Base-by-base conservation (phyloP, 108 stramenopile genomes). In the Skeletonema grethae region DNA sequence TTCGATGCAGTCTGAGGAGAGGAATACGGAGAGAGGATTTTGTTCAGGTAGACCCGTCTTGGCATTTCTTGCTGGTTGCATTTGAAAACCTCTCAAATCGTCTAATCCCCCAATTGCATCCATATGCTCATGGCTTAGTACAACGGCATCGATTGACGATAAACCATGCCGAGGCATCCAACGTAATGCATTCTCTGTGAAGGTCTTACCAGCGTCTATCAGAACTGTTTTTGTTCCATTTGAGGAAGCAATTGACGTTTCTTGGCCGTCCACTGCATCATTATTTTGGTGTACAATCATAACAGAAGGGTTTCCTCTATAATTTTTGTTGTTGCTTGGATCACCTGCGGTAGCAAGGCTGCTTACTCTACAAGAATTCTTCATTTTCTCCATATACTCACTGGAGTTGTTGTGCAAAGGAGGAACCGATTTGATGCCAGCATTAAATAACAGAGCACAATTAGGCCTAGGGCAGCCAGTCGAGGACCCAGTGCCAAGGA, bases 151-250 rank as follows among this genome's bases (percentile, higher is more conserved):
- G 38, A 95, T 70, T 22, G 68, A 53, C 25, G 82, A 38, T 50
- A 92, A 86, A 28, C 77, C 63, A 55, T 68, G 57, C 30, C 67
- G 57, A 30, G 94, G 94, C 79, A 92, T 88, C 94, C 94, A 95
- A 73, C 94, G 67, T 30, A 93, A 36, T 25, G 91, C 70, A 64
- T 63, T 69, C 69, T 95, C 94, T 30, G 91, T 90, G 70, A 95
- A 95, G 13, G 94, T 95, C 63, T 95, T 95, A 22, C 94, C 94
- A n/a, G 83, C 90, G 66, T 95, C 94, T 70, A 95, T 91, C 12
- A 95, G 65, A 25, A 91, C 82, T 30, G 88, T 87, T 66, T 77
- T 72, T 18, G 55, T 25, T 22, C 61, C 58, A 3, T 32, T 28
- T n/a, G 59, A 61, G 41, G 24, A 24, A 22, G 15, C 46, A 50